Percentiles rank a stretch among this genome's conserved stretches.
These are phyloP conservation scores for Claviceps arundinis DNA, from an alignment of 2,329 filamentous ascomycete genomes.

Conservation along the genomic window DNA sequence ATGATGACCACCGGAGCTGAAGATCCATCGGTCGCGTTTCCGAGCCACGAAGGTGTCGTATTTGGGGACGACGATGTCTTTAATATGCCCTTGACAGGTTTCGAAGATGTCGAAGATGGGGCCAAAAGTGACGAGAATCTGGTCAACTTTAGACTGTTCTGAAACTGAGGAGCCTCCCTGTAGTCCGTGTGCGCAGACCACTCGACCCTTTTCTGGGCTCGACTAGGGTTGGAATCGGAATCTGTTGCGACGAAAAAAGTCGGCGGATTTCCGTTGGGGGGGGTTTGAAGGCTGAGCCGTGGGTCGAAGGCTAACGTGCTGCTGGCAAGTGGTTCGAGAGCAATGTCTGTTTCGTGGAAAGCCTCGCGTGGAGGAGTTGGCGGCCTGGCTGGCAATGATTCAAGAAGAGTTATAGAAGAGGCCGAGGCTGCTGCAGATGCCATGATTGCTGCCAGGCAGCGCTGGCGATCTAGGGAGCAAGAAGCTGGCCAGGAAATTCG, in stretches of 20 bases:
- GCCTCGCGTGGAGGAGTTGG: constrained; percentile 55
- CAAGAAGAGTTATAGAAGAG: constrained; percentile 26
- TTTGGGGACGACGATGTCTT: constrained; percentile 50
- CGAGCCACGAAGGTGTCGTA: constrained; percentile 26
- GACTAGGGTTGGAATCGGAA: constrained; percentile 29
- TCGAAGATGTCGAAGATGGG: constrained; percentile 25
- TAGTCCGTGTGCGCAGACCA: constrained; percentile 46
- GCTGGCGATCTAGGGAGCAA: constrained; percentile 25
- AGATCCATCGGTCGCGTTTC: constrained; percentile 27
- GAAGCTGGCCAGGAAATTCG: constrained; percentile 4
- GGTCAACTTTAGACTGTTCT: constrained; percentile 22
- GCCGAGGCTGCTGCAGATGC: constrained; percentile 26
- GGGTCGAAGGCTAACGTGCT: constrained; percentile 25
- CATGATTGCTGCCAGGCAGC: constrained; percentile 27
- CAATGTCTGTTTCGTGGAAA: constrained; percentile 22
- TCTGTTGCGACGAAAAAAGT: constrained; percentile 26
- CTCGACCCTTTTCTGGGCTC: constrained; percentile 39
- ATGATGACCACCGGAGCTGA: constrained; percentile 43
- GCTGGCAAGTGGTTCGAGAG: constrained; percentile 21
- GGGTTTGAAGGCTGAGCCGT: constrained; percentile 31
- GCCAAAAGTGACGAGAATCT: constrained; percentile 28
- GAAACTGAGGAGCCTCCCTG: constrained; percentile 36
- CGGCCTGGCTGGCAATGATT: constrained; percentile 43
- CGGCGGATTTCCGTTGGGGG: constrained; percentile 35
- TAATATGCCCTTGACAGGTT: constrained; percentile 56